Evolutionary conservation across 2,329 filamentous ascomycete species (phyloP), one percentile per base, ranked within the genome.

Genomic region (Diaporthe velutina): DNA sequence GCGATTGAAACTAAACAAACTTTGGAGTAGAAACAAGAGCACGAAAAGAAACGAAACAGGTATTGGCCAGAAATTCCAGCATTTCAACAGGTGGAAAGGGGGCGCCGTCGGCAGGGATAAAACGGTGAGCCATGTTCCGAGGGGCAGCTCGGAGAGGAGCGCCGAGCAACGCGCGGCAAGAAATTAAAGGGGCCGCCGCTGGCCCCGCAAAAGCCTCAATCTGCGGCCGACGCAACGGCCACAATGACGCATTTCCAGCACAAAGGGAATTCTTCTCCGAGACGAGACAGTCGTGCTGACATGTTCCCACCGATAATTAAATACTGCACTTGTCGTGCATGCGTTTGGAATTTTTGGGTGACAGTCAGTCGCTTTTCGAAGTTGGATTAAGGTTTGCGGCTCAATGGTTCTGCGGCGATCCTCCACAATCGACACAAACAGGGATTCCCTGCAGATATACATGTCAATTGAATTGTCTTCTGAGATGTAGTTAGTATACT

Each of bases 61-160:
- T n/a, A 66, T 66, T 66, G 60, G 19, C 60, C 19, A 66, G 28
- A 13, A 66, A 66, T 50, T 66, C 60, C 28, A 66, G 60, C 42
- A 66, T 66, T 66, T 66, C 30, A 66, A 66, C 60, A 50, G 60
- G 60, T 66, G 60, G 60, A 66, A 66, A 66, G 60, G 60, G 60
- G 40, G 9, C 50, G 25, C 60, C 60, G 38, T 45, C 28, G n/a
- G 60, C 60, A 64, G 40, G 60, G 40, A 40, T 48, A 50, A 50
- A 66, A 50, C 60, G 60, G 60, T 35, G 30, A 17, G 42, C 60
- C 28, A 66, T 33, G 60, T 50, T 66, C 60, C 60, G 60, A 48
- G 4, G 19, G 33, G 40, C 60, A 66, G 9, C 60, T 66, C 60
- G 60, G 60, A 64, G 40, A 30, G 12, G n/a, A 66, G 6, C 60